Evolutionary conservation across 2,329 filamentous ascomycete species (phyloP).

Genomic region (Gaeumannomyces sp.): DNA sequence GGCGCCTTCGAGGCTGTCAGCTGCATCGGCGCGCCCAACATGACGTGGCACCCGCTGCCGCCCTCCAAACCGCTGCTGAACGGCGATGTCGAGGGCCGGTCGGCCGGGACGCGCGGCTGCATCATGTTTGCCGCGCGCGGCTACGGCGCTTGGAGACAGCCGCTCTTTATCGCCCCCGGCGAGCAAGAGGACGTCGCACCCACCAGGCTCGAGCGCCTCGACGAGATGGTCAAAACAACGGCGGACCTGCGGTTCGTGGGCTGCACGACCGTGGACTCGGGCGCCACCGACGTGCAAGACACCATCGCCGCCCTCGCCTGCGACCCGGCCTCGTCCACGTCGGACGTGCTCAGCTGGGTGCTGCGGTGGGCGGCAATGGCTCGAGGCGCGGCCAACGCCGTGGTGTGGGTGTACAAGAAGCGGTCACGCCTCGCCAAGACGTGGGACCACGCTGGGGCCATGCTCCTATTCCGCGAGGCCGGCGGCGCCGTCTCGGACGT

Average conservation of each 20-base stretch:
- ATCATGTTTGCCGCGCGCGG: slow-evolving; percentile 45
- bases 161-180: slow-evolving; percentile 24
- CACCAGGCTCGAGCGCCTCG: not conserved
- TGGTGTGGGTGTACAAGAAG: slow-evolving; percentile 50
- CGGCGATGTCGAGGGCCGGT: slow-evolving; percentile 32
- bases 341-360: slow-evolving; percentile 51
- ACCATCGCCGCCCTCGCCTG: slow-evolving; percentile 34
- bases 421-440: slow-evolving; percentile 44
- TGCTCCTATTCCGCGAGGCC: slow-evolving; percentile 51
- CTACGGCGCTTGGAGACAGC: slow-evolving; percentile 41
- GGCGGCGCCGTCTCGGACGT: slow-evolving; percentile 51
- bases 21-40: slow-evolving; percentile 39
- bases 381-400: slow-evolving; percentile 45
- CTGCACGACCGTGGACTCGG: slow-evolving; percentile 41
- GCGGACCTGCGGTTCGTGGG: slow-evolving; percentile 37
- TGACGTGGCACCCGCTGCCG: slow-evolving; percentile 29
- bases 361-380: slow-evolving; percentile 48
- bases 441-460: slow-evolving; percentile 56
- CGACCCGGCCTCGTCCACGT: slow-evolving; percentile 37
- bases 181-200: not conserved
- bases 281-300: slow-evolving; percentile 40
- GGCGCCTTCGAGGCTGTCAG: slow-evolving; percentile 41
- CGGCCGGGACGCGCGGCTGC: slow-evolving; percentile 28
- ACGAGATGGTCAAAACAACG: not conserved
- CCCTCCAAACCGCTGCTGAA: slow-evolving; percentile 32